Conservation (phyloP, 352 stramenopile species). For the Pythium oligandrum region DNA sequence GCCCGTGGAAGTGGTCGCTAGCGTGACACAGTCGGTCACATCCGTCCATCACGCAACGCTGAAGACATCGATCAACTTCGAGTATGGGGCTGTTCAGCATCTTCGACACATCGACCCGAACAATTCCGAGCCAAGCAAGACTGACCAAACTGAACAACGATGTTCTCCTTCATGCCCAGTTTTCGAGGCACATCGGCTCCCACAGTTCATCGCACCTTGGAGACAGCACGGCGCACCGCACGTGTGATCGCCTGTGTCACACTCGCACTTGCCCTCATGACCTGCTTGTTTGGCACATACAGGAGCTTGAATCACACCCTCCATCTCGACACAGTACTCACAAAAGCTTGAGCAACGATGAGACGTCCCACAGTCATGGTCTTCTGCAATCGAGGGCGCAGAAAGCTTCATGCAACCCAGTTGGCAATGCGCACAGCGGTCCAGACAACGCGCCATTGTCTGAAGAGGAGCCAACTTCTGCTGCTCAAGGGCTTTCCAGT, state of each 20-base stretch:
- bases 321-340: constrained; percentile 38
- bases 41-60: constrained; percentile 54
- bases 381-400: constrained; percentile 18
- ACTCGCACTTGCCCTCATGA: constrained; percentile 67
- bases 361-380: constrained; percentile 48
- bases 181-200: constrained; percentile 37
- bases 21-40: constrained; percentile 44
- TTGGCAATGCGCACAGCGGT: constrained; percentile 40
- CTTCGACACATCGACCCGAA: constrained; percentile 37
- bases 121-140: constrained; percentile 43
- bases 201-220: constrained; percentile 44
- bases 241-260: constrained; percentile 54
- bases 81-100: constrained; percentile 40
- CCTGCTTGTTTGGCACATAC: constrained; percentile 47
- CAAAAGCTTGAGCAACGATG: constrained; percentile 45
- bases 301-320: constrained; percentile 22
- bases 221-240: constrained; percentile 43
- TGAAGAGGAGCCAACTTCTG: constrained; percentile 41
- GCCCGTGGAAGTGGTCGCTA: constrained; percentile 66
- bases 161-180: constrained; percentile 38
- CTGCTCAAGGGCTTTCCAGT: constrained; percentile 44
- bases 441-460: constrained; percentile 50
- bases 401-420: constrained; percentile 64
- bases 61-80: constrained; percentile 45
- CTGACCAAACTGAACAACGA: constrained; percentile 50